Conservation (phyloP, 495 filamentous ascomycete species). For the Rhypophila decipiens region DNA sequence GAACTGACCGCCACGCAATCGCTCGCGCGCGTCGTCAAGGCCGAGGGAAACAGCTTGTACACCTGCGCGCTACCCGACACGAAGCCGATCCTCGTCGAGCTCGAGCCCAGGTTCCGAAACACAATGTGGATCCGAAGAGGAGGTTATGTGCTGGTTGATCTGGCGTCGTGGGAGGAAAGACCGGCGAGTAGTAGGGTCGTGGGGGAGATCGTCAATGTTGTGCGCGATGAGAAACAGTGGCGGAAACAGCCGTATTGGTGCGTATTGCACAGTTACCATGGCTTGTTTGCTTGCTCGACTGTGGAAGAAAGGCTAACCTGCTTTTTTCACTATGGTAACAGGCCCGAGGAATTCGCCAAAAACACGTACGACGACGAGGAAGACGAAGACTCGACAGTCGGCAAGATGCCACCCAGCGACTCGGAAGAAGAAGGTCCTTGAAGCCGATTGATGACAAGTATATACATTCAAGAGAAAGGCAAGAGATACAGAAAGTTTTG, state of each 20-base stretch:
- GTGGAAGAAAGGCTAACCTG: too few relatives aligned
- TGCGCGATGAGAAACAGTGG: constrained; percentile 87
- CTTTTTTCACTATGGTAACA: too few relatives aligned
- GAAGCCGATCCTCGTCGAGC: constrained; percentile 64
- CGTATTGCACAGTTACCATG: constrained; percentile 17
- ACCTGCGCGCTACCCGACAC: constrained; percentile 54
- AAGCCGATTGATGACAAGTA: too few relatives aligned
- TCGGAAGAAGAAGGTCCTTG: constrained; percentile 32
- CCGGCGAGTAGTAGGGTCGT: constrained; percentile 70
- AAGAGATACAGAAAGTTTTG: too few relatives aligned
- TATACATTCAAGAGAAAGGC: too few relatives aligned
- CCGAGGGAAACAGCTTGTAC: constrained; percentile 84
- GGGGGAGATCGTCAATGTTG: constrained; percentile 89
- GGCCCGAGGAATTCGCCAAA: constrained; percentile 77
- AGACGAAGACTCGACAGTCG: constrained; percentile 71
- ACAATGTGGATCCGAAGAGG: constrained; percentile 86
- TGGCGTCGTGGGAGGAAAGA: constrained; percentile 53
- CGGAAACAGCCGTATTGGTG: constrained; percentile 87
- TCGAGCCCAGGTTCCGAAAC: constrained; percentile 74
- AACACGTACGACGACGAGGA: constrained; percentile 52
- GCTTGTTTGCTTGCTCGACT: too few relatives aligned
- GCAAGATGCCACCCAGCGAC: constrained; percentile 76
- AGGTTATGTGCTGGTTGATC: constrained; percentile 80
- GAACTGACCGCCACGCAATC: constrained; percentile 56
- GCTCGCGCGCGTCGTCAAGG: constrained; percentile 70